A percentile compares a stretch with the other conserved stretches of the same genome.
Conservation (phyloP, 2,329 filamentous ascomycete species). For the Hypoxylon sp. region DNA sequence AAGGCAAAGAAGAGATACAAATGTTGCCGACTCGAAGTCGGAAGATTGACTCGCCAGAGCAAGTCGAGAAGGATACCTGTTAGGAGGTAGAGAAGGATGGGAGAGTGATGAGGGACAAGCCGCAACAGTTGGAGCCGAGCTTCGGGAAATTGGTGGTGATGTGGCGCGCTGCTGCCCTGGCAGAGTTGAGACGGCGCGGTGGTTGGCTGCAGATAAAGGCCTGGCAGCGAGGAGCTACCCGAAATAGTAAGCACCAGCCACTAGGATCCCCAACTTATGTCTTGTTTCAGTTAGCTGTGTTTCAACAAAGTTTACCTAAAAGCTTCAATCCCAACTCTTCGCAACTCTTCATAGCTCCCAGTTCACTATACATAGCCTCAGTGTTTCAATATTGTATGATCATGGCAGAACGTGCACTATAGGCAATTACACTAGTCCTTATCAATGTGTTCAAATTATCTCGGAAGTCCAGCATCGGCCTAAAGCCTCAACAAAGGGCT, state of each 20-base stretch:
- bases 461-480: background rate
- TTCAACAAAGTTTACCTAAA: conserved; percentile 2
- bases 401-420: background rate
- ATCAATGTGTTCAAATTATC: background rate
- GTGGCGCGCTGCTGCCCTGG: conserved; percentile 1
- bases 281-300: conserved; percentile 4
- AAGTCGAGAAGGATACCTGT: conserved; percentile 24
- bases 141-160: conserved; percentile 32
- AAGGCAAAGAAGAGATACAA: conserved; percentile 15
- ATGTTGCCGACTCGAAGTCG: conserved; percentile 26
- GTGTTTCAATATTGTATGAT: background rate
- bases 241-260: conserved; percentile 20
- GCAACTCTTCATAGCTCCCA: background rate
- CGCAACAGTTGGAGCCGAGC: conserved; percentile 35
- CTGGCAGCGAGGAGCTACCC: conserved; percentile 11
- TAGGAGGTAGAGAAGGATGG: conserved; percentile 15
- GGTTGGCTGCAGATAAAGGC: conserved; percentile 16
- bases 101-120: conserved; percentile 20
- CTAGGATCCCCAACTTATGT: conserved; percentile 9
- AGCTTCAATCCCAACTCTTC: background rate
- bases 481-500: background rate
- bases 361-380: background rate
- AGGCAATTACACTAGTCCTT: background rate
- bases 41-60: conserved; percentile 25
- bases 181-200: conserved; percentile 2